phyloP scores from a whole-genome alignment of 2,329 filamentous ascomycete species.

The Colletotrichum neosansevieriae region DNA sequence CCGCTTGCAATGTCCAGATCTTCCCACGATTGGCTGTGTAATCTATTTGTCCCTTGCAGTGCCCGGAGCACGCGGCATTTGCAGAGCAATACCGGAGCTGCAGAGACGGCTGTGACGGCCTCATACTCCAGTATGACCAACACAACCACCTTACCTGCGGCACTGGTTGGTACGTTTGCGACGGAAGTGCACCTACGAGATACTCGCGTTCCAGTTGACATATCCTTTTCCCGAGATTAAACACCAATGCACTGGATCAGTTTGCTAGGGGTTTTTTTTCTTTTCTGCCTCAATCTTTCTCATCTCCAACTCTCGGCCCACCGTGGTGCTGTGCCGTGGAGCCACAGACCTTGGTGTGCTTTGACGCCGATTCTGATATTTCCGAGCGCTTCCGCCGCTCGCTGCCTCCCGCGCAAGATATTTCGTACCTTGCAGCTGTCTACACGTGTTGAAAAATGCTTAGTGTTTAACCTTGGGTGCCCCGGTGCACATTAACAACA shows the following conservation, averaged over 20 bases:
- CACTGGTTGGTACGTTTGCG: constrained; percentile 1
- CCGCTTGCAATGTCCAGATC: background rate
- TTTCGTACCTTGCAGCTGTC: background rate
- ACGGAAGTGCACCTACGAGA: too few relatives aligned
- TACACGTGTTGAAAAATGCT: background rate
- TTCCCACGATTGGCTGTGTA: constrained; percentile 12
- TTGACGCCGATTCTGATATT: background rate
- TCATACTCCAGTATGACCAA: background rate
- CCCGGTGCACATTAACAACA: background rate
- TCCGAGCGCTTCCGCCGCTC: background rate
- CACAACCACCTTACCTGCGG: constrained; percentile 30
- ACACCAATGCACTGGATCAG: background rate
- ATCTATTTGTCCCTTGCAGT: too few relatives aligned
- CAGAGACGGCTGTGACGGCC: constrained; percentile 15
- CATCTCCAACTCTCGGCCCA: background rate
- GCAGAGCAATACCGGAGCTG: constrained; percentile 18
- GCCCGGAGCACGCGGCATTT: too few relatives aligned
- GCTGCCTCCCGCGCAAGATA: background rate
- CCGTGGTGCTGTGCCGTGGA: background rate
- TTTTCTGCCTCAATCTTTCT: background rate
- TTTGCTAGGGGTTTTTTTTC: background rate
- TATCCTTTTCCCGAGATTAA: background rate
- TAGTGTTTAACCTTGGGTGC: background rate
- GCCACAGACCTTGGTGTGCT: constrained; percentile 1
- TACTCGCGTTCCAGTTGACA: background rate